phyloP scores from a whole-genome alignment of 2,329 filamentous ascomycete genomes.

The Rosellinia necatrix region DNA sequence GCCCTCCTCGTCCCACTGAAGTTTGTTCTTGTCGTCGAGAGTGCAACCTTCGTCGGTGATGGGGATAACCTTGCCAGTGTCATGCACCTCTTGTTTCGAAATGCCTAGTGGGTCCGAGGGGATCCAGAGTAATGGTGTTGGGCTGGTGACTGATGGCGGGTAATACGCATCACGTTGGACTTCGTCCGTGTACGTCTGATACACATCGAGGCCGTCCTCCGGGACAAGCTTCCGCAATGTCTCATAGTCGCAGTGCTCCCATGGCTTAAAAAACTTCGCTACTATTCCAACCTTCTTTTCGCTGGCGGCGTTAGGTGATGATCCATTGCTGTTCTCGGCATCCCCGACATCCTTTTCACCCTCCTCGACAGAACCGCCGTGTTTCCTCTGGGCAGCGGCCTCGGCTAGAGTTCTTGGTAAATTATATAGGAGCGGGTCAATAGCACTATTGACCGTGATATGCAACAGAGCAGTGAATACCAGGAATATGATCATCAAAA shows the following conservation, averaged over 20 bases:
- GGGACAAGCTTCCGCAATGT: conserved; percentile 73
- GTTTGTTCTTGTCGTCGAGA: conserved; percentile 69
- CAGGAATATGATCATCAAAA: conserved; percentile 77
- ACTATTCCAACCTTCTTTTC: conserved; percentile 62
- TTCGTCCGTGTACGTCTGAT: conserved; percentile 64
- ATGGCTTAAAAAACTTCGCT: conserved; percentile 75
- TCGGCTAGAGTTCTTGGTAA: conserved; percentile 73
- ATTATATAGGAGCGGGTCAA: conserved; percentile 76
- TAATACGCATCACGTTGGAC: conserved; percentile 72
- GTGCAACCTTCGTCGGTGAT: conserved; percentile 80
- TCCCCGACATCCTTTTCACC: conserved; percentile 27
- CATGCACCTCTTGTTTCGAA: conserved; percentile 75
- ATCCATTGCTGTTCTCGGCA: conserved; percentile 26
- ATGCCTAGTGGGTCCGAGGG: conserved; percentile 76
- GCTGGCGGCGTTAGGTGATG: conserved; percentile 31
- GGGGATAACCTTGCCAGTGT: conserved; percentile 71
- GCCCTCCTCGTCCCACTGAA: conserved; percentile 42
- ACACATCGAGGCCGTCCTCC: conserved; percentile 50
- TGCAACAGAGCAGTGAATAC: conserved; percentile 80
- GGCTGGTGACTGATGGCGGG: conserved; percentile 69
- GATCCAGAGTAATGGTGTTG: conserved; percentile 79
- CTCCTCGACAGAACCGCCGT: conserved; percentile 13
- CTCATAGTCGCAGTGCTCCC: conserved; percentile 74
- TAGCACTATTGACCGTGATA: conserved; percentile 70
- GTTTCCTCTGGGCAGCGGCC: conserved; percentile 43